Evolutionary conservation across 2,329 filamentous ascomycete species (phyloP).

Genomic region (Sclerotinia sclerotiorum): DNA sequence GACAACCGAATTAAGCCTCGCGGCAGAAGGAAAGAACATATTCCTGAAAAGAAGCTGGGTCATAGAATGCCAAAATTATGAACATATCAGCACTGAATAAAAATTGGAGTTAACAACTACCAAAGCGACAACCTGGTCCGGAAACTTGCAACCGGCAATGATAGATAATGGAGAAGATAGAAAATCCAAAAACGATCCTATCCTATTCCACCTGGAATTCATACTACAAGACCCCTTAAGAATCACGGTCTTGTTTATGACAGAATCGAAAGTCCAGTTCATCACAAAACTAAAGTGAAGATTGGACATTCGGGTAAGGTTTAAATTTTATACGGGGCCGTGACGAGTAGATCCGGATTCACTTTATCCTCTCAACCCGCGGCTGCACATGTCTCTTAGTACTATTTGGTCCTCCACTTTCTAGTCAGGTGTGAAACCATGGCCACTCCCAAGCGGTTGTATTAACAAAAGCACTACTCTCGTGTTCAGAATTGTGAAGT

Average conservation of each 20-base stretch:
- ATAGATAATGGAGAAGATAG: not conserved
- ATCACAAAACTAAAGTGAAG: not conserved
- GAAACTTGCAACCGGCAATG: not conserved
- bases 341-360: not conserved
- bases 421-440: no score
- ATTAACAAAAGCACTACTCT: no score
- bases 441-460: no score
- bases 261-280: not conserved
- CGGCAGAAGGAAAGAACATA: not conserved
- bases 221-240: not conserved
- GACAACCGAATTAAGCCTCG: not conserved
- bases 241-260: not conserved
- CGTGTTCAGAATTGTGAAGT: no score
- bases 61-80: not conserved
- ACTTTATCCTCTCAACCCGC: not conserved
- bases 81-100: not conserved
- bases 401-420: no score
- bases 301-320: not conserved
- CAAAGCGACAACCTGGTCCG: not conserved
- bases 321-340: not conserved
- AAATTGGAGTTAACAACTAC: not conserved
- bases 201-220: not conserved
- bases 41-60: not conserved
- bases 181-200: not conserved
- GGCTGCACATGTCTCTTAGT: no score